phyloP scores from a whole-genome alignment of 306 rosid species.

The Citrullus mucosospermus region DNA sequence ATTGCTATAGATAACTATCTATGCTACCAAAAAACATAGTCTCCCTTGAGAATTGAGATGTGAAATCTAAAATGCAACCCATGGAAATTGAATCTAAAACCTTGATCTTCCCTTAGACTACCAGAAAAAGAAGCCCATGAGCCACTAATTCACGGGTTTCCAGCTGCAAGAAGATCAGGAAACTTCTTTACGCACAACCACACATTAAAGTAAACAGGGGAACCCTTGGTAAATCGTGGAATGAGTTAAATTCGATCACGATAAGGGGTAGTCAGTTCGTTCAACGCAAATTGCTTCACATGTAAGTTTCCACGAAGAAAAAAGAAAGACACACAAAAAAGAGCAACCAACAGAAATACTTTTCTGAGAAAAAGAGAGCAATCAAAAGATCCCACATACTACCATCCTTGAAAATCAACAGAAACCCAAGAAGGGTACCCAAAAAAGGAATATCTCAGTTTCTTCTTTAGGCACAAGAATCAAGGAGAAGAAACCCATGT shows the following conservation, averaged over 20 bases:
- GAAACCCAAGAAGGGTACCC: slow-evolving; percentile 9
- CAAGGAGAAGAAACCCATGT: background rate
- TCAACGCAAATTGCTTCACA: slow-evolving; percentile 66
- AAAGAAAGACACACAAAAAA: slow-evolving; percentile 15
- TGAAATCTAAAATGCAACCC: slow-evolving; percentile 43
- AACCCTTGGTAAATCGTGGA: background rate
- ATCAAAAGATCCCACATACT: slow-evolving; percentile 10
- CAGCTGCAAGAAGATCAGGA: slow-evolving; percentile 13
- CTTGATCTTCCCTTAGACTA: slow-evolving; percentile 26
- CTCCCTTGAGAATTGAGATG: slow-evolving; percentile 15
- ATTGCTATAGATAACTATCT: slow-evolving; percentile 24
- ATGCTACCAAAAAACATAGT: slow-evolving; percentile 12
- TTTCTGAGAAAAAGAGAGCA: slow-evolving; percentile 15
- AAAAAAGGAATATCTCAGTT: background rate
- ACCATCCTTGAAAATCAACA: slow-evolving; percentile 25
- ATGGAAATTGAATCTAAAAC: slow-evolving; percentile 8
- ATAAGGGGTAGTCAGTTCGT: slow-evolving; percentile 14
- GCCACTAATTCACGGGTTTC: slow-evolving; percentile 18
- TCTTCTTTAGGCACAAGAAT: slow-evolving; percentile 6
- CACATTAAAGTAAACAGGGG: background rate
- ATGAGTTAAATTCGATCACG: slow-evolving; percentile 44
- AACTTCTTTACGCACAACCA: slow-evolving; percentile 18
- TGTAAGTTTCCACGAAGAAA: slow-evolving; percentile 53
- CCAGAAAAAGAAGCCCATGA: slow-evolving; percentile 3
- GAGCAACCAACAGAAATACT: slow-evolving; percentile 3